Percentiles rank a stretch among this genome's conserved stretches.
Evolutionary conservation across 2,329 filamentous ascomycete species (phyloP).

Genomic region (Cladosporium sp.): DNA sequence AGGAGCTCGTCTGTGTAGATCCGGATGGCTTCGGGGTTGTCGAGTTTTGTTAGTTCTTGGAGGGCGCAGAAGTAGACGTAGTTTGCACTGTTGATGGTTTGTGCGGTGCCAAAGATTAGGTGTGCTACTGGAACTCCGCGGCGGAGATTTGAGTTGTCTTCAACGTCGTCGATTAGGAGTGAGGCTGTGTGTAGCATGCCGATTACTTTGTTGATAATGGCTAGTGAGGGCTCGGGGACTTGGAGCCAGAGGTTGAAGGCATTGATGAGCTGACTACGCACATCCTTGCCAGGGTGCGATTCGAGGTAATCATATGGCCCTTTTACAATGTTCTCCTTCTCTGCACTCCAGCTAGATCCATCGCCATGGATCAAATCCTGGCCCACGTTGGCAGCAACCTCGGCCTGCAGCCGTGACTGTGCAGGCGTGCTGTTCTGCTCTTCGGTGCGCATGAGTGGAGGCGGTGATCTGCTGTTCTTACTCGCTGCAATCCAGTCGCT

Average conservation of each 20-base stretch:
- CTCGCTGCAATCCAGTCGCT: constrained; percentile 26
- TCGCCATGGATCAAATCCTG: constrained; percentile 38
- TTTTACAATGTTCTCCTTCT: constrained; percentile 72
- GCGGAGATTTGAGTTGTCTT: constrained; percentile 72
- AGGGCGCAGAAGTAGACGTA: constrained; percentile 82
- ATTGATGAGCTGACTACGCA: constrained; percentile 71
- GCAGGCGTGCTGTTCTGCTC: constrained; percentile 16
- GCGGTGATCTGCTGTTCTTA: constrained; percentile 33
- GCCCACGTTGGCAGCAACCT: constrained; percentile 15
- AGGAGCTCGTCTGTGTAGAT: constrained; percentile 79
- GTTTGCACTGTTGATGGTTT: constrained; percentile 88
- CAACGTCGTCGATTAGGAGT: constrained; percentile 80
- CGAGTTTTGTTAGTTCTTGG: constrained; percentile 66
- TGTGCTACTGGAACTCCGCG: constrained; percentile 78
- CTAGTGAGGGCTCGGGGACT: constrained; percentile 64
- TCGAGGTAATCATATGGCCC: constrained; percentile 79
- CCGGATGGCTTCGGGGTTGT: constrained; percentile 60
- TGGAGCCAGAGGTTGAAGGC: constrained; percentile 78
- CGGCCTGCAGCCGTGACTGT: constrained; percentile 12
- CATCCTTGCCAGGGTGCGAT: constrained; percentile 76
- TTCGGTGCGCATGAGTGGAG: constrained; percentile 22
- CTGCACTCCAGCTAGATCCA: constrained; percentile 56
- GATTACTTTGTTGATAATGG: constrained; percentile 72
- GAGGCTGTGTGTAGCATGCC: constrained; percentile 84
- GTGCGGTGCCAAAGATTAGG: constrained; percentile 76